These are phyloP conservation scores for thale cress (Arabidopsis thaliana) DNA, from an alignment of 345 rosid species.

Conservation along the genomic window TAIR10.1 NC_003074.8:9644501-9645000, in stretches of 20 bases:
- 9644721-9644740: background rate
- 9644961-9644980: constrained; percentile 32
- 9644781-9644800: background rate
- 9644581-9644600: constrained; percentile 47
- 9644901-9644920: constrained; percentile 49
- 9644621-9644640: background rate
- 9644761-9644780: constrained; percentile 49
- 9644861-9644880: background rate
- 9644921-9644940: constrained; percentile 49
- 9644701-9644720: background rate
- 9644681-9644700: constrained; percentile 3
- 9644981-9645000: constrained; percentile 43
- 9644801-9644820: constrained; percentile 22
- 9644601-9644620: background rate
- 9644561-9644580: constrained; percentile 54
- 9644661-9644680: background rate
- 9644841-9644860: background rate
- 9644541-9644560: constrained; percentile 13
- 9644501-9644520: background rate
- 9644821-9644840: constrained; percentile 22
- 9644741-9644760: background rate
- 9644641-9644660: background rate
- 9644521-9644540: background rate
- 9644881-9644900: constrained; percentile 45
- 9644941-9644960: constrained; percentile 52